Base-by-base conservation (phyloP, 495 filamentous ascomycete species). In the Chaetomium fimeti region DNA sequence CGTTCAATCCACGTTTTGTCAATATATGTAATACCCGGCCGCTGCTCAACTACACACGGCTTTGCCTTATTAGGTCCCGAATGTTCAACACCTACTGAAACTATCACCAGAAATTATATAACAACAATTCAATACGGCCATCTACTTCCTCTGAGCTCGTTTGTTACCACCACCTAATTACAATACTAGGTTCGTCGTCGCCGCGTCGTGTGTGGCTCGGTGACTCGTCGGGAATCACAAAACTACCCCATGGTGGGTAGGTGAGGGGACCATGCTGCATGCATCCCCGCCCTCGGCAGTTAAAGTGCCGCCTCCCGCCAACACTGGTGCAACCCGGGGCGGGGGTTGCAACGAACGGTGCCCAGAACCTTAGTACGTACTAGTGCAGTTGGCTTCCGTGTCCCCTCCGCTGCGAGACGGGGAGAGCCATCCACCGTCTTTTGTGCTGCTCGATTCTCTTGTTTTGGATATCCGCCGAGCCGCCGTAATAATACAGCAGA, bases 271-370 rank as follows among this genome's bases (percentile, higher is more conserved):
- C 40, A 15, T 43, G 40, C 18, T 18, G 2, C 40, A 43, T 43
- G 13, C 40, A 43, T 15, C 40, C 40, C 15, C 5, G 40, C 11
- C 40, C 5, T 43, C 40, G 40, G 53, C 32, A 38, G 3, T 40
- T 22, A 1, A 22, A 56, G 20, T 56, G 32, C 53, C 53, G 29
- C 28, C 53, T 40, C 53, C 22, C 13, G 13, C 18, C 18, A 11
- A 49, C 15, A 4, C 45, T 20, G 25, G 18, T 24, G 11, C 52
- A 20, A 29, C 38, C 29, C 8, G 29, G 36, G 15, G 55, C 55
- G 55, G 36, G 53, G 53, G 53, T 56, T 56, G 18, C 53, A 56
- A 49, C 45, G n/a, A 20, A 18, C 43, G n/a, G 42, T 15, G 42
- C 3, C 42, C 16, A 45, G 12, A 11, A n/a, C n/a, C 5, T 18